Evolutionary conservation across 805 yeast genomes (phyloP).

Genomic region (Ogataea kodamae): DNA sequence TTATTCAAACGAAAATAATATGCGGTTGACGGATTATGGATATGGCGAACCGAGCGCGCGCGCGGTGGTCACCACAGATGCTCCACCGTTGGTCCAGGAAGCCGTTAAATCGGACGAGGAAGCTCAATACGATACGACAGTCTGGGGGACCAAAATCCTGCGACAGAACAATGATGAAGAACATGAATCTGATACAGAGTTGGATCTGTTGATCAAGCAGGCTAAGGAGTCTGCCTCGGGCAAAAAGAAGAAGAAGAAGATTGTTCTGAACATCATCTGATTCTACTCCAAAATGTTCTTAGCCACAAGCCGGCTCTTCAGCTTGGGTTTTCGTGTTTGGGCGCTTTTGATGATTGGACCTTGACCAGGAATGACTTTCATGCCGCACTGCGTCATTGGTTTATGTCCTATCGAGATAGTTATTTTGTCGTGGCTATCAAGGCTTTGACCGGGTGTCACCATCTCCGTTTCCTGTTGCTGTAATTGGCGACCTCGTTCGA

Average conservation of each 20-base stretch:
- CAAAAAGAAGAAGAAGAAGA: constrained; percentile 36
- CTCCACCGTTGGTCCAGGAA: constrained; percentile 16
- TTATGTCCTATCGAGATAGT: constrained; percentile 19
- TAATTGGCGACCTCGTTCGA: constrained; percentile 39
- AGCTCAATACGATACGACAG: constrained; percentile 40
- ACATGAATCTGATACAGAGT: constrained; percentile 44
- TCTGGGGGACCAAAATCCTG: constrained; percentile 73
- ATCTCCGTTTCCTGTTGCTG: constrained; percentile 10
- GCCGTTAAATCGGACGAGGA: constrained; percentile 10
- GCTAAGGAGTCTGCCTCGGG: constrained; percentile 46
- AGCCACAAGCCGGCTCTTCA: constrained; percentile 16
- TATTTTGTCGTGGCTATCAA: constrained; percentile 18
- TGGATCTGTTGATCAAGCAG: constrained; percentile 47
- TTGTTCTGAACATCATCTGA: constrained; percentile 26
- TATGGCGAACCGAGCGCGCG: constrained; percentile 33
- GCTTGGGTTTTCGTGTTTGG: constrained; percentile 8
- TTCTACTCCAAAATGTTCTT: constrained; percentile 62
- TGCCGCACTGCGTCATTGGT: constrained; percentile 30
- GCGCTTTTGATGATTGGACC: constrained; percentile 13
- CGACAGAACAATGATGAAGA: constrained; percentile 36
- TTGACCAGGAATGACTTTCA: constrained; percentile 25
- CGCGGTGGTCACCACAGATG: constrained; percentile 15
- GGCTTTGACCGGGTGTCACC: constrained; percentile 1
- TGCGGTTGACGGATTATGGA: constrained; percentile 36
- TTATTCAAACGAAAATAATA: constrained; percentile 53